A percentile compares a stretch with the other conserved stretches of the same genome.
phyloP scores from a whole-genome alignment of 2,329 filamentous ascomycete species.

The Plectosphaerella sp. region DNA sequence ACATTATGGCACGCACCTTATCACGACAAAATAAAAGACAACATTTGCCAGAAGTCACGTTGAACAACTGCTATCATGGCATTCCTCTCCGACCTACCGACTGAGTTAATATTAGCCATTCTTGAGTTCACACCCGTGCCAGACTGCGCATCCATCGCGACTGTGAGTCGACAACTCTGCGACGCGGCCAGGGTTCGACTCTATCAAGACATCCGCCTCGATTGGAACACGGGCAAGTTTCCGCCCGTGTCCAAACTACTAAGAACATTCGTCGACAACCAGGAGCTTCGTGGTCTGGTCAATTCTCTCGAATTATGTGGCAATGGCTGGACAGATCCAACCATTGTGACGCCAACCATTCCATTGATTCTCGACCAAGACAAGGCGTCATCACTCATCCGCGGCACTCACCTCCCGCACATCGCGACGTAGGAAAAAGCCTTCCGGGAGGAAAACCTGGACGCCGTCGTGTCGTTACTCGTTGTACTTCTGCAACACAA shows the following conservation, averaged over 20 bases:
- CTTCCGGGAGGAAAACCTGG: neutral
- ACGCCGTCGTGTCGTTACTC: neutral
- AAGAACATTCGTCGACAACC: neutral
- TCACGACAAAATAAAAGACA: too few species aligned
- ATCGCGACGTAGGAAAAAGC: neutral
- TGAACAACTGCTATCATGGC: neutral
- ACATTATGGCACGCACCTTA: too few species aligned
- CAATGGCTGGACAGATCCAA: neutral
- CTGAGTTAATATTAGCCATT: neutral
- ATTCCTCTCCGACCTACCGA: neutral
- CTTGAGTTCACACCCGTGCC: neutral
- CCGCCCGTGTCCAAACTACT: neutral
- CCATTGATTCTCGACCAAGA: neutral
- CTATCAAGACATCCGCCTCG: neutral
- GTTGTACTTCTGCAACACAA: neutral
- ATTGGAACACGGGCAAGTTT: neutral
- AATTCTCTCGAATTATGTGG: neutral
- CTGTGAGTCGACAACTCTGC: neutral
- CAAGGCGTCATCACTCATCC: neutral
- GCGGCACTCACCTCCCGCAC: neutral
- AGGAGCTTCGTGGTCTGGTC: neutral
- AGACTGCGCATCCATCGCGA: neutral
- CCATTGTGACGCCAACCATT: neutral
- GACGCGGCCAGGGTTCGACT: neutral
- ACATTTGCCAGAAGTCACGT: too few species aligned